phyloP scores from a whole-genome alignment of 345 rosid species.

The Rhodamnia argentea region DNA sequence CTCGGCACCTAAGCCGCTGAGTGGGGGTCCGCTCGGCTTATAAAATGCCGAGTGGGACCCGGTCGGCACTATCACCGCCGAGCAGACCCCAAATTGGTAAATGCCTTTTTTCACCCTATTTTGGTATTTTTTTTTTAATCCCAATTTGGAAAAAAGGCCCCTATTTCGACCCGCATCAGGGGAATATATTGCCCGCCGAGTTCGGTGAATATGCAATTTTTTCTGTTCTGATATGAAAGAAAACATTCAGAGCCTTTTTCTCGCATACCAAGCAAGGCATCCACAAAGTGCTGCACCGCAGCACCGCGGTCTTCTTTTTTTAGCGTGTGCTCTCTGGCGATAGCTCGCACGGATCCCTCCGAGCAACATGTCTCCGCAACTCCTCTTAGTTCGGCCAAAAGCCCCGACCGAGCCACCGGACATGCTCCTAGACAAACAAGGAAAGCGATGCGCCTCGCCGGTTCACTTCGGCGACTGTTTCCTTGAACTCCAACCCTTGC shows the following conservation, averaged over 20 bases:
- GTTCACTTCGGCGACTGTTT: slow-evolving; percentile 51
- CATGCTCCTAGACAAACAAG: slow-evolving; percentile 53
- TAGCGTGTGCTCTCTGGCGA: slow-evolving; percentile 40
- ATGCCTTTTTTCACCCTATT: too few species aligned
- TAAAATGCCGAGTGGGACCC: too few species aligned
- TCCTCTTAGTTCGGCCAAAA: slow-evolving; percentile 69
- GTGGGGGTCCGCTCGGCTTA: too few species aligned
- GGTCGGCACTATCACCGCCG: too few species aligned
- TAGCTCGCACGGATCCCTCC: slow-evolving; percentile 12
- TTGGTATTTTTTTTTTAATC: too few species aligned
- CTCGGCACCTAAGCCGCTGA: too few species aligned
- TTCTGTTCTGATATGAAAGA: background rate
- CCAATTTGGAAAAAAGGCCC: too few species aligned
- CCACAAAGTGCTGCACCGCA: slow-evolving; percentile 44
- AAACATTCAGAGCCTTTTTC: slow-evolving; percentile 7
- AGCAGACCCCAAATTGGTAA: too few species aligned
- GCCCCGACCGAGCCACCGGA: slow-evolving; percentile 90
- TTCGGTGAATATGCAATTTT: background rate
- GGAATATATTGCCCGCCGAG: background rate
- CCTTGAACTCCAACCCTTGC: slow-evolving; percentile 84
- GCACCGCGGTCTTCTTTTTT: slow-evolving; percentile 26
- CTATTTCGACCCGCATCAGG: background rate
- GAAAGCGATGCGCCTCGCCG: slow-evolving; percentile 63
- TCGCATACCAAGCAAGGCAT: slow-evolving; percentile 64
- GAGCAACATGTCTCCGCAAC: slow-evolving; percentile 60